A percentile compares a stretch with the other conserved stretches of the same genome.
phyloP scores from a whole-genome alignment of 2,329 filamentous ascomycete genomes.

The Grosmannia serpens region DNA sequence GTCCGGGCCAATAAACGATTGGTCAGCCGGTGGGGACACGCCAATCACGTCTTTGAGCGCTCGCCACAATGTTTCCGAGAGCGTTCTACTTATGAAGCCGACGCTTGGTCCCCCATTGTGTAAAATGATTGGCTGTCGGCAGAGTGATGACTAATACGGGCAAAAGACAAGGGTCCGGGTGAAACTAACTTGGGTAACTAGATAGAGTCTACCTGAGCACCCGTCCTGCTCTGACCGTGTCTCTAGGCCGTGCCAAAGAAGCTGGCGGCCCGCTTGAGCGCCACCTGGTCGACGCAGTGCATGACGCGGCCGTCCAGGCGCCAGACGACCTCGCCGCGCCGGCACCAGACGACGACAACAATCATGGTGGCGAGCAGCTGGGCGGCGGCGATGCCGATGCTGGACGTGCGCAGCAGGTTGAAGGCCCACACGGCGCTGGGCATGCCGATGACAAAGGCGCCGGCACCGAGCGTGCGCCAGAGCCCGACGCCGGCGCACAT shows the following conservation, averaged over 20 bases:
- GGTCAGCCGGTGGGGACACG: no score
- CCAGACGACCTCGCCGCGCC: constrained; percentile 28
- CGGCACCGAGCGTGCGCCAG: constrained; percentile 28
- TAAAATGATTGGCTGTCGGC: no score
- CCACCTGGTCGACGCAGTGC: constrained; percentile 30
- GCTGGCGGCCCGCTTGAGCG: constrained; percentile 29
- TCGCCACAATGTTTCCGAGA: no score
- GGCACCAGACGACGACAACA: constrained; percentile 27
- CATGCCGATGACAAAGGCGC: constrained; percentile 31
- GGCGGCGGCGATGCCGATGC: constrained; percentile 28
- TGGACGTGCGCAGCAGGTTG: constrained; percentile 25
- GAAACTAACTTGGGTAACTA: no score
- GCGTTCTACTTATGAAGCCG: no score
- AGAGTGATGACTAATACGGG: no score
- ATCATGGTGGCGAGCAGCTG: constrained; percentile 27
- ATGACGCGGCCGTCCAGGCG: constrained; percentile 34
- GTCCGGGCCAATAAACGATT: no score
- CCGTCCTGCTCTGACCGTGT: no score
- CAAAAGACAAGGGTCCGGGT: no score
- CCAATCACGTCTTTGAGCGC: no score
- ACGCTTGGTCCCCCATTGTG: no score
- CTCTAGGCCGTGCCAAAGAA: constrained; percentile 31
- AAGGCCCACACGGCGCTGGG: constrained; percentile 24
- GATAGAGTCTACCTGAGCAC: no score
- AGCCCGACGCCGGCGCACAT: constrained; percentile 33